Evolutionary conservation across 495 filamentous ascomycete species (phyloP).

Genomic region (Terfezia boudieri): DNA sequence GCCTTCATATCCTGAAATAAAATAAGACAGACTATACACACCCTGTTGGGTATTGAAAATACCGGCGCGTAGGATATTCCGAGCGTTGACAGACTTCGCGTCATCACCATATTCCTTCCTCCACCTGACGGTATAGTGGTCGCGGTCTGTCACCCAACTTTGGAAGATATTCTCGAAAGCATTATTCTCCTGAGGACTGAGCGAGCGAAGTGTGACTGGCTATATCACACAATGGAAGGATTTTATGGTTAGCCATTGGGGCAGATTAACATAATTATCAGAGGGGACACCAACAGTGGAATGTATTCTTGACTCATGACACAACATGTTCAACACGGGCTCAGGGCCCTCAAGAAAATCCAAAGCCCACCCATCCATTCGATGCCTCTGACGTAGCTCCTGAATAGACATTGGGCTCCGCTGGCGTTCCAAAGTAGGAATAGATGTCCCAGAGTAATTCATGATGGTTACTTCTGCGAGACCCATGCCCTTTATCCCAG

Average conservation of each 20-base stretch:
- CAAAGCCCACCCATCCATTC: constrained; percentile 42
- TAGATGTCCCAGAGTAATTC: constrained; percentile 25
- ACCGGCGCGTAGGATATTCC: constrained; percentile 2
- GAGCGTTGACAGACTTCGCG: constrained; percentile 6
- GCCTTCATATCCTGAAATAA: not conserved
- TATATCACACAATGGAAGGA: not conserved
- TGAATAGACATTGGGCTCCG: constrained; percentile 30
- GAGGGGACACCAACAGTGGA: not conserved
- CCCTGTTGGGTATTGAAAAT: constrained; percentile 13
- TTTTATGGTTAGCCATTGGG: no score
- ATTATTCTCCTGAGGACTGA: constrained; percentile 40
- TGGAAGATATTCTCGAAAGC: not conserved
- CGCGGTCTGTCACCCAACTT: not conserved
- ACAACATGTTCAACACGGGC: constrained; percentile 71
- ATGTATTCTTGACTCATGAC: constrained; percentile 40
- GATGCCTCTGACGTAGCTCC: constrained; percentile 9
- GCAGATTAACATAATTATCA: no score
- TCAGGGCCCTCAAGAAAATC: constrained; percentile 63
- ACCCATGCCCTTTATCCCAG: constrained; percentile 26
- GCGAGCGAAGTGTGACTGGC: constrained; percentile 34
- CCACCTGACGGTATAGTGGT: not conserved
- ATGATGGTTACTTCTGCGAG: constrained; percentile 44
- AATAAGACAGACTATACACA: not conserved
- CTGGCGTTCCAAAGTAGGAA: constrained; percentile 28
- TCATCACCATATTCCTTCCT: constrained; percentile 10